Conservation (phyloP, 106 monocot genomes). For the Hemerocallis citrina region DNA sequence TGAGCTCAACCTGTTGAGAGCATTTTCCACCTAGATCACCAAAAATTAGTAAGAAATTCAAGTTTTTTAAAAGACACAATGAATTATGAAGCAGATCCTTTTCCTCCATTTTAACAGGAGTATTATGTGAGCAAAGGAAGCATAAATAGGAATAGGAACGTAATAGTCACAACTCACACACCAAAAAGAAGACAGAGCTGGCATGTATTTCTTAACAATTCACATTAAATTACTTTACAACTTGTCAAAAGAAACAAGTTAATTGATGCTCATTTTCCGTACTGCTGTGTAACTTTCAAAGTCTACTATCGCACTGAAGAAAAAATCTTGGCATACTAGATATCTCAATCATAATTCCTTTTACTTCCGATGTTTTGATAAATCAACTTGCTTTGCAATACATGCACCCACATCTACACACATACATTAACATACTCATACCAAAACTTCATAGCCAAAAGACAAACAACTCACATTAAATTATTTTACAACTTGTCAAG, state of each 20-base stretch:
- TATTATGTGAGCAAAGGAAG: background rate
- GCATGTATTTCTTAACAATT: background rate
- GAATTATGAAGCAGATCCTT: background rate
- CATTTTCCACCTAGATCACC: constrained; percentile 83
- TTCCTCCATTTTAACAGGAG: background rate
- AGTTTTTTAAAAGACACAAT: background rate
- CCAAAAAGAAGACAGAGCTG: background rate
- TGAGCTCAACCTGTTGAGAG: constrained; percentile 90
- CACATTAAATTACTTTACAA: background rate
- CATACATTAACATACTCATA: no score
- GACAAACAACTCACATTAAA: no score
- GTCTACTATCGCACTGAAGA: no score
- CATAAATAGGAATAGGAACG: background rate
- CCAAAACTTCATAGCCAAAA: no score
- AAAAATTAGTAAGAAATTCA: background rate
- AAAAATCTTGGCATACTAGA: no score
- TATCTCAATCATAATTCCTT: no score
- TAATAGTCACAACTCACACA: background rate
- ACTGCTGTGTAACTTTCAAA: no score
- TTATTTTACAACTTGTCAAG: no score
- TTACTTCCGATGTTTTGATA: no score
- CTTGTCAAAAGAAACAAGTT: background rate
- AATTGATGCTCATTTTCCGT: no score
- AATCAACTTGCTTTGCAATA: no score
- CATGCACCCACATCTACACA: no score